Evolutionary conservation across 352 stramenopile species (phyloP).

Genomic region (Phytophthora sojae): DNA sequence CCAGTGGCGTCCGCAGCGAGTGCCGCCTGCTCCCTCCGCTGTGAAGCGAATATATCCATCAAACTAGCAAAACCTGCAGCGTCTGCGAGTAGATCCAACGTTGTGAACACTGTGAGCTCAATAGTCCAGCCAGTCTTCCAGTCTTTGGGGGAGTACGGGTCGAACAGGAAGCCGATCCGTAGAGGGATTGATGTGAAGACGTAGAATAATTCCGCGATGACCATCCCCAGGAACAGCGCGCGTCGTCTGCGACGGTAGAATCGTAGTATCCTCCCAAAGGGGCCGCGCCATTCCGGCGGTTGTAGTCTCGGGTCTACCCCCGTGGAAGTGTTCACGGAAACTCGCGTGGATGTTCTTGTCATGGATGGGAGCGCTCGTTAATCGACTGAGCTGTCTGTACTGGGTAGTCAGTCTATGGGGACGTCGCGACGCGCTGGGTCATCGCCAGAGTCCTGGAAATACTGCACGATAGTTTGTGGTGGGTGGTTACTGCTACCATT

Average conservation of each 20-base stretch:
- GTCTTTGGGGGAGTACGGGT: constrained; percentile 41
- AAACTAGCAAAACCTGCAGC: constrained; percentile 49
- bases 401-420: not conserved
- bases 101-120: constrained; percentile 57
- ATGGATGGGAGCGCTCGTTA: constrained; percentile 2
- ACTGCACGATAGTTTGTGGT: not conserved
- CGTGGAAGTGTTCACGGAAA: not conserved
- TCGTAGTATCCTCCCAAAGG: not conserved
- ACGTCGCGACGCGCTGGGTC: constrained; percentile 9
- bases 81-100: constrained; percentile 62
- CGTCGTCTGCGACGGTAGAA: constrained; percentile 34
- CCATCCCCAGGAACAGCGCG: constrained; percentile 35
- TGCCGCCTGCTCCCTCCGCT: constrained; percentile 53
- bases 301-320: not conserved
- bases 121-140: constrained; percentile 47
- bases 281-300: constrained; percentile 2
- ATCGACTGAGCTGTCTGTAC: not conserved
- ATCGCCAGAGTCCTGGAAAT: constrained; percentile 11
- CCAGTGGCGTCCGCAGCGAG: constrained; percentile 25
- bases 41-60: constrained; percentile 57
- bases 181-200: constrained; percentile 64
- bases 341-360: constrained; percentile 20
- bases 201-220: constrained; percentile 54
- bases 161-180: constrained; percentile 75
- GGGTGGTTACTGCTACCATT: not conserved